Percentiles rank a stretch among this genome's conserved stretches.
These are phyloP conservation scores for Hymenoscyphus repandus DNA, from an alignment of 2,329 filamentous ascomycete genomes.

Conservation along the genomic window DNA sequence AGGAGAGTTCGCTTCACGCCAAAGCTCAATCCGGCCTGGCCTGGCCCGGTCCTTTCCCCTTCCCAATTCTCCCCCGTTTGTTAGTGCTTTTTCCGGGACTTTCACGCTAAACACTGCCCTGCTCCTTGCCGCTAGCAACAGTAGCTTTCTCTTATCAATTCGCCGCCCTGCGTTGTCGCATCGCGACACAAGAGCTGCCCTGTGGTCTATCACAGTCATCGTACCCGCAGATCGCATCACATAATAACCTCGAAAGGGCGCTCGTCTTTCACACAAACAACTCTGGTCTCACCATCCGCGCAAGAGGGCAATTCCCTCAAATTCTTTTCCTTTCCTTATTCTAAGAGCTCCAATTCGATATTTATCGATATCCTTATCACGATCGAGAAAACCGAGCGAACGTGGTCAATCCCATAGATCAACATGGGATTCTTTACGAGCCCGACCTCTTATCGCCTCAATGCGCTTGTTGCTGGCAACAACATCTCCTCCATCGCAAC, in stretches of 20 bases:
- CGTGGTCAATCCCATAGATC: neutral
- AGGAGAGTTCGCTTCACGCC: too few relatives aligned
- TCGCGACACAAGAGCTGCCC: too few relatives aligned
- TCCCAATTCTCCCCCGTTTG: too few relatives aligned
- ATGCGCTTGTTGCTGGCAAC: conserved; percentile 33
- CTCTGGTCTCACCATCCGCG: neutral
- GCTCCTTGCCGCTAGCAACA: too few relatives aligned
- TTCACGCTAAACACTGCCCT: too few relatives aligned
- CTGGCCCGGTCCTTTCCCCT: too few relatives aligned
- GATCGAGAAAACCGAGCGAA: neutral
- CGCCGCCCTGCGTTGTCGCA: too few relatives aligned
- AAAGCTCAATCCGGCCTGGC: too few relatives aligned
- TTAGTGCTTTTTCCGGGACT: too few relatives aligned
- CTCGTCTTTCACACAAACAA: neutral
- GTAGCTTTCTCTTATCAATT: too few relatives aligned
- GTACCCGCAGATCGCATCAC: too few relatives aligned
- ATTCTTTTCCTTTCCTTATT: neutral
- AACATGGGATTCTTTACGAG: conserved; percentile 40
- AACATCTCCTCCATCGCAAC: conserved; percentile 21
- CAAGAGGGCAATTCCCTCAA: neutral
- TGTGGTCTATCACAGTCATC: too few relatives aligned
- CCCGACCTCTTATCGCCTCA: conserved; percentile 43
- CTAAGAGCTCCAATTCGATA: neutral
- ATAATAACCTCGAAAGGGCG: neutral
- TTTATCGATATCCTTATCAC: neutral